Conservation (phyloP, 257 asterid genomes). For the Solanum piurae region DNA sequence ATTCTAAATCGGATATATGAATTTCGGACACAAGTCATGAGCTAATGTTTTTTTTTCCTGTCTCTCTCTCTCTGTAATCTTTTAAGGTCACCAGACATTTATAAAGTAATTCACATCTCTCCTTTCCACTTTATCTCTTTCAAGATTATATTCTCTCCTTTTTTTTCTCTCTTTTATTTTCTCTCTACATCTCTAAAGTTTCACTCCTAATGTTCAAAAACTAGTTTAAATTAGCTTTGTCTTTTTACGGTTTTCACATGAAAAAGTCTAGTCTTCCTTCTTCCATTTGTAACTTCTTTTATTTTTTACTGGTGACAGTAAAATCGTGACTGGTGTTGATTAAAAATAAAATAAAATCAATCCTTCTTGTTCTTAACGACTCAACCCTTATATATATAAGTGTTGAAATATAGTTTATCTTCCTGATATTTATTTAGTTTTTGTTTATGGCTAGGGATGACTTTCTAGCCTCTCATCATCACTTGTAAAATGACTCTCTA, state of each 20-base stretch:
- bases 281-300: background rate
- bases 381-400: background rate
- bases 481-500: conserved; percentile 5
- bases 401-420: background rate
- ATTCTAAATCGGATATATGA: background rate
- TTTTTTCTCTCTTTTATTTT: background rate
- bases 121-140: conserved; percentile 3
- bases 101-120: conserved; percentile 1
- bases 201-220: background rate
- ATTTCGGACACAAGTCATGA: background rate
- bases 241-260: background rate
- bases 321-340: background rate
- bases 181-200: background rate
- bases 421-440: background rate
- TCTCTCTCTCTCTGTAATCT: background rate
- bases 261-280: background rate
- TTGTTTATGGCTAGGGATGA: conserved; percentile 10
- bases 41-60: background rate
- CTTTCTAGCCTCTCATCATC: background rate
- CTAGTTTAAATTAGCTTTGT: background rate
- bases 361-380: background rate
- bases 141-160: background rate
- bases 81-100: background rate
- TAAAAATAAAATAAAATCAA: background rate
- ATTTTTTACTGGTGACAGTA: background rate